Conservation (phyloP, 2,329 filamentous ascomycete species). For the Aspergillus sergii region DNA sequence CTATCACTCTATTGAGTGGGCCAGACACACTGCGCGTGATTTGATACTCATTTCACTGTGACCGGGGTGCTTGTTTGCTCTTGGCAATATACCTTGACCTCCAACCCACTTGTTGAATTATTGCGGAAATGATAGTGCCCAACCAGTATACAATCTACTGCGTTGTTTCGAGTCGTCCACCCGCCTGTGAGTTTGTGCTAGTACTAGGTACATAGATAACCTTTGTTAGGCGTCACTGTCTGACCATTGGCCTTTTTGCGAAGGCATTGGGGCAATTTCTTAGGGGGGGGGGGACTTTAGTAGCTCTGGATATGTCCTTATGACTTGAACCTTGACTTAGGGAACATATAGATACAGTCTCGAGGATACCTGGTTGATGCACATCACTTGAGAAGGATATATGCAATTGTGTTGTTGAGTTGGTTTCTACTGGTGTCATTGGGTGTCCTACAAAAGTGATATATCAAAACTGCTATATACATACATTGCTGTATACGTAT, state of each 20-base stretch:
- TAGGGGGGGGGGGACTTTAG: not conserved
- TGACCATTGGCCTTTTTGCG: not conserved
- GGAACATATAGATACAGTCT: not conserved
- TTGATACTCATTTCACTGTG: not conserved
- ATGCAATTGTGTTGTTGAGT: not conserved
- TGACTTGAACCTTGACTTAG: not conserved
- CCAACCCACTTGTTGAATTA: not conserved
- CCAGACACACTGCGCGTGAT: not conserved
- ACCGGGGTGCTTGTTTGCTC: not conserved
- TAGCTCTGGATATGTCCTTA: not conserved
- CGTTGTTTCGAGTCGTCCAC: not conserved
- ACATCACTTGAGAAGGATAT: not conserved
- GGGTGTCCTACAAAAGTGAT: not conserved
- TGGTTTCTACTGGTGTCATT: not conserved
- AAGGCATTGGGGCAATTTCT: not conserved
- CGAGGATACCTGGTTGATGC: not conserved
- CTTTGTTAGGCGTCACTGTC: not conserved
- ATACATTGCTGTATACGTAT: not conserved
- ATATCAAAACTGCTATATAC: not conserved
- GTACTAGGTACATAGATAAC: not conserved
- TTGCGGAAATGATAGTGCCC: not conserved
- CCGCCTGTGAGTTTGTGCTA: not conserved
- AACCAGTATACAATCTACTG: not conserved
- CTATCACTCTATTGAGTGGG: not conserved
- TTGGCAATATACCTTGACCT: not conserved